Evolutionary conservation across 2,329 filamentous ascomycete genomes (phyloP), one percentile per base, ranked within the genome.

Genomic region (Plenodomus biglobosus): DNA sequence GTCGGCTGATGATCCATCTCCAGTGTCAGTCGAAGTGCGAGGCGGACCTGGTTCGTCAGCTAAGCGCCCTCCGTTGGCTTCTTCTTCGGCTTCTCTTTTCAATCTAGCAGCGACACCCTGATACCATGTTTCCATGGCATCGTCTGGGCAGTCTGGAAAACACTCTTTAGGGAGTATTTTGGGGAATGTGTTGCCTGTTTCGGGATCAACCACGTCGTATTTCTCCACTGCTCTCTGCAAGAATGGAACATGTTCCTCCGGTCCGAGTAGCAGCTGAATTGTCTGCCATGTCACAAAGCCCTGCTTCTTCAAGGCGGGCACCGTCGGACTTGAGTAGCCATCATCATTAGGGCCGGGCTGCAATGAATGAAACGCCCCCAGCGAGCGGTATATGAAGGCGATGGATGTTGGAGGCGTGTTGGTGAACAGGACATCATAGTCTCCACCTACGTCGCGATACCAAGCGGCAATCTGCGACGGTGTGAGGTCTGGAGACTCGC

Each of bases 251-350:
- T 97, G 92, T 62, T 95, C 89, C 59, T 94, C 87, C 0, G 94
- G 94, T 1, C 86, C 88, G 1, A 97, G 81, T 30, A 97, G 77
- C 18, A 96, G 81, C 74, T 97, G 90, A 46, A 97, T 88, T 0
- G 89, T 90, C 75, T 96, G 87, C 92, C 92, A 99, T 69, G 90
- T 85, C 37, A 92, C 88, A 70, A 95, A 99, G 35, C 94, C 94
- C 64, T 84, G 83, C 0, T 81, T 78, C 30, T 92, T 95, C 46
- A 99, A 76, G 13, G 91, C 89, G 0, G 94, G 94, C 36, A 96
- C 81, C 0, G 82, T 85, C 0, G 92, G 94, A 0, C 85, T 78
- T 3, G 81, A 81, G 68, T 88, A 96, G 54, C 89, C 83, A 61
- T 85, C 80, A 39, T 71, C 68, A 34, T 84, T 81, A 40, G 72